These are phyloP conservation scores for Curvularia sp. DNA, from an alignment of 2,329 filamentous ascomycete genomes.

Conservation along the genomic window DNA sequence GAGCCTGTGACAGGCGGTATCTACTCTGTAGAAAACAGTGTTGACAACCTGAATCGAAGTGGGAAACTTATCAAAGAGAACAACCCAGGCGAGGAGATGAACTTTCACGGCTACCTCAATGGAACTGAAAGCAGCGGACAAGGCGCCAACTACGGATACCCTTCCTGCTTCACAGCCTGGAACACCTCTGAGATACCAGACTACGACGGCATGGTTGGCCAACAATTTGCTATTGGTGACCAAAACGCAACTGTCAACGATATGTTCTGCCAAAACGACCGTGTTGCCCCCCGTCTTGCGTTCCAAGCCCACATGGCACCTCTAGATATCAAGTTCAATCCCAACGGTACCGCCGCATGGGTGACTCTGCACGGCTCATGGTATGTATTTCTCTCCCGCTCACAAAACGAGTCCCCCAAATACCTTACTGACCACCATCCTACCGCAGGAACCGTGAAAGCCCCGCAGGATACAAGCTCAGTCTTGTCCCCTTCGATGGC, in stretches of 20 bases:
- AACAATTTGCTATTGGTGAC: conserved; percentile 58
- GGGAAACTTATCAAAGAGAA: conserved; percentile 68
- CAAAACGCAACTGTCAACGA: conserved; percentile 58
- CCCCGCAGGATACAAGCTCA: conserved; percentile 61
- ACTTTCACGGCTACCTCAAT: conserved; percentile 70
- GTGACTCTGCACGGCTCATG: conserved; percentile 77
- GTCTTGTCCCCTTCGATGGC: conserved; percentile 54
- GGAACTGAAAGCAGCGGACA: conserved; percentile 53
- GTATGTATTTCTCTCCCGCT: conserved; percentile 42
- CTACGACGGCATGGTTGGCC: conserved; percentile 55
- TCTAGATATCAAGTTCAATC: conserved; percentile 72
- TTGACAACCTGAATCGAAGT: conserved; percentile 66
- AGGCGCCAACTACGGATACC: conserved; percentile 72
- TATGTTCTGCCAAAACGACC: conserved; percentile 51
- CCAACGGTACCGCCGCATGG: conserved; percentile 65
- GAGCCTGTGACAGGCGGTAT: conserved; percentile 60
- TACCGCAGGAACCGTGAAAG: conserved; percentile 53
- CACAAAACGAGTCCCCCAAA: too few species aligned
- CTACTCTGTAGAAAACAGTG: conserved; percentile 72
- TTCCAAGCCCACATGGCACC: conserved; percentile 74
- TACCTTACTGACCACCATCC: too few species aligned
- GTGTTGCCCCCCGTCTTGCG: conserved; percentile 60
- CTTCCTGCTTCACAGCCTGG: conserved; percentile 73
- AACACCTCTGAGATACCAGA: conserved; percentile 59
- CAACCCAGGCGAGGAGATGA: conserved; percentile 77